phyloP scores from a whole-genome alignment of 2,329 filamentous ascomycete species.

The Calonectria crousiana region DNA sequence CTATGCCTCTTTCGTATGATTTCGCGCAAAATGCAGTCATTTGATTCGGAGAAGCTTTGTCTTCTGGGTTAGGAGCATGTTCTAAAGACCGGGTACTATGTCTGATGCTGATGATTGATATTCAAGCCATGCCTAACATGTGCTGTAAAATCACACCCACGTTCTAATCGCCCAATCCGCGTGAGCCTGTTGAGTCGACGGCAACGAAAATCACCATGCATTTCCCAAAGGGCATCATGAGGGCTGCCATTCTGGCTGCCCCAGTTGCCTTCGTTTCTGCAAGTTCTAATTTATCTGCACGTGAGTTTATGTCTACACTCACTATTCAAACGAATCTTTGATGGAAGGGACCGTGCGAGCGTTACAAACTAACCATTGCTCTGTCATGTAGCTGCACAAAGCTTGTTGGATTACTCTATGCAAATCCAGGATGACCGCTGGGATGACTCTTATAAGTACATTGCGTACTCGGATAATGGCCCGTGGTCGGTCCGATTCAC shows the following conservation, averaged over 20 bases:
- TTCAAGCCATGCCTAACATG: background rate
- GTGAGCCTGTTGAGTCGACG: background rate
- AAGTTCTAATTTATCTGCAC: background rate
- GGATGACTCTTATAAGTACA: conserved; percentile 56
- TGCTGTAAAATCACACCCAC: too few species aligned
- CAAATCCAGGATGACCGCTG: conserved; percentile 53
- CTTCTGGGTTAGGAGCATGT: background rate
- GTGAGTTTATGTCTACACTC: background rate
- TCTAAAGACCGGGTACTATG: background rate
- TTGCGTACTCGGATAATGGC: conserved; percentile 56
- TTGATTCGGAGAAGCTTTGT: background rate
- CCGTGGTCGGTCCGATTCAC: conserved; percentile 58
- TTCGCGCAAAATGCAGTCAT: background rate
- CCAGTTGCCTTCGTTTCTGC: background rate
- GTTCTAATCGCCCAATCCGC: background rate
- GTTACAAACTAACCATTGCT: background rate
- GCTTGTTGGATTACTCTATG: conserved; percentile 56
- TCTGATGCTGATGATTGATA: background rate
- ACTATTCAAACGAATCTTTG: background rate
- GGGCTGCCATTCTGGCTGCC: background rate
- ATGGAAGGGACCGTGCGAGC: background rate
- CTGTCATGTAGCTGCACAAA: conserved; percentile 46
- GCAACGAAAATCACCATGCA: background rate
- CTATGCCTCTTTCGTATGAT: background rate
- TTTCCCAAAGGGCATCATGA: background rate